Conservation (phyloP, 2,329 filamentous ascomycete species). For the Cercospora sojina region DNA sequence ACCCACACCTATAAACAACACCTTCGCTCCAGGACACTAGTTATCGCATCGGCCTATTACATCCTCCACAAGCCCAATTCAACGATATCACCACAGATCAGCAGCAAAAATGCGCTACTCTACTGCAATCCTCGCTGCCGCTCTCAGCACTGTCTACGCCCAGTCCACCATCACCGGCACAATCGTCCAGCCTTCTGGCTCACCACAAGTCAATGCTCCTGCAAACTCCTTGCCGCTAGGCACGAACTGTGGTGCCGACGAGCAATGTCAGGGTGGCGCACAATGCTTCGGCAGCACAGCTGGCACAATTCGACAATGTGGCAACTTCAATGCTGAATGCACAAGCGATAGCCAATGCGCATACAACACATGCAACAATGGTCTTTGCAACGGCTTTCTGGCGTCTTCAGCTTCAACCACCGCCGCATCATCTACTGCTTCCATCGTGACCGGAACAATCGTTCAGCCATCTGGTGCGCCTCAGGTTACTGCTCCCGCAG, state of each 20-base stretch:
- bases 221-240: conserved; percentile 27
- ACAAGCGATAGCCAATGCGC: conserved; percentile 18
- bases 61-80: background rate
- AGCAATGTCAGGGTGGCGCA: conserved; percentile 26
- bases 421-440: conserved; percentile 6
- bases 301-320: conserved; percentile 23
- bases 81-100: background rate
- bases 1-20: background rate
- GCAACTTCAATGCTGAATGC: conserved; percentile 32
- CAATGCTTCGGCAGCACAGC: conserved; percentile 27
- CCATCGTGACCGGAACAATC: conserved; percentile 19
- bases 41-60: background rate
- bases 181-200: conserved; percentile 18
- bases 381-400: conserved; percentile 18
- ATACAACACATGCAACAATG: conserved; percentile 22
- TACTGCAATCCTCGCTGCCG: conserved; percentile 16
- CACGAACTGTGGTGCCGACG: conserved; percentile 20
- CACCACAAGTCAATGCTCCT: conserved; percentile 22
- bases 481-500: conserved; percentile 23
- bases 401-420: conserved; percentile 6
- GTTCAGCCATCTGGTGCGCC: conserved; percentile 19
- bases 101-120: conserved; percentile 21
- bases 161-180: conserved; percentile 16
- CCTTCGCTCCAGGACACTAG: background rate
- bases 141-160: conserved; percentile 15